Conservation (phyloP, 768 basidiomycete genomes). For the Neoboletus subvelutipes region DNA sequence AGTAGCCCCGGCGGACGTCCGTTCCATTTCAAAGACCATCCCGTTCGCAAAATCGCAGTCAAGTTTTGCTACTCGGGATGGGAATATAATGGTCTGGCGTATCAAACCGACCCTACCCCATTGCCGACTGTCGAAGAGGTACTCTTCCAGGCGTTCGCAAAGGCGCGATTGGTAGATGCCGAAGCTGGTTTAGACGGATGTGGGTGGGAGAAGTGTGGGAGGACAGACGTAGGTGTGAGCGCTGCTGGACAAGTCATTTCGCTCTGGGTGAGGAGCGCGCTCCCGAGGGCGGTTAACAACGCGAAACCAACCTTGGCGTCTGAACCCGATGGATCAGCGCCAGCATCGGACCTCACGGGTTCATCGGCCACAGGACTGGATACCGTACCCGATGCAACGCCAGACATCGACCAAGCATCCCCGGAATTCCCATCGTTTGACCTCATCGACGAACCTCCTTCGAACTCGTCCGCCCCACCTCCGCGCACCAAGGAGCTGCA, state of each 20-base stretch:
- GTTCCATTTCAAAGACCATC: conserved; percentile 68
- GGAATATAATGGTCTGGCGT: conserved; percentile 89
- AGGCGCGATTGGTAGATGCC: conserved; percentile 73
- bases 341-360: conserved; percentile 7
- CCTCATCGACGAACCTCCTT: conserved; percentile 39
- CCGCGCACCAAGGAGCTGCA: conserved; percentile 54
- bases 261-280: conserved; percentile 81
- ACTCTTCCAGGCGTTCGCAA: conserved; percentile 75
- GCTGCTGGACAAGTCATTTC: conserved; percentile 92
- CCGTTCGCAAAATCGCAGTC: conserved; percentile 87
- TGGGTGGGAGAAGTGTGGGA: conserved; percentile 87
- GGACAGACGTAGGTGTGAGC: conserved; percentile 95
- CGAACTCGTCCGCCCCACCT: conserved; percentile 31
- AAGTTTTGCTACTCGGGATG: conserved; percentile 92
- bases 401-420: conserved; percentile 7
- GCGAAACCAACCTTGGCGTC: neutral
- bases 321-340: conserved; percentile 3
- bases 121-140: conserved; percentile 91
- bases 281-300: conserved; percentile 28
- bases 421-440: conserved; percentile 29
- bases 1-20: conserved; percentile 29
- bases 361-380: neutral
- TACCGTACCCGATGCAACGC: neutral
- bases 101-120: conserved; percentile 67
- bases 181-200: conserved; percentile 78